phyloP scores from a whole-genome alignment of 176 grass and related monocot genomes.

The Eleusine coracana region DNA sequence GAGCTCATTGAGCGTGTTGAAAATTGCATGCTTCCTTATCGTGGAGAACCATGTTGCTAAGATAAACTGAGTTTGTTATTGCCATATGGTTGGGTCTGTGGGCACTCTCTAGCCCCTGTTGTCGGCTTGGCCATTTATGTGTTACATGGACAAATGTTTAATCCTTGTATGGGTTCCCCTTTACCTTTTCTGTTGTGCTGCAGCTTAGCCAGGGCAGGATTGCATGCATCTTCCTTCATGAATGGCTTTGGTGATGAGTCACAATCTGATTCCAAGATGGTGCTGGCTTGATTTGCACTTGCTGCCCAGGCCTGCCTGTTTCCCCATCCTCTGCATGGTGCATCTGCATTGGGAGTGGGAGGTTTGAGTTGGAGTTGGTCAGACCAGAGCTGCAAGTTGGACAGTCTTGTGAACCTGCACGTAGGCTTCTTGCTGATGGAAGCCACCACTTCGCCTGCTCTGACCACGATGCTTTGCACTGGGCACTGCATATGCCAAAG shows the following conservation, averaged over 20 bases:
- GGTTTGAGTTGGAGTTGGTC: conserved; percentile 32
- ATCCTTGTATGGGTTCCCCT: conserved; percentile 39
- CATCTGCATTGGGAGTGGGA: conserved; percentile 31
- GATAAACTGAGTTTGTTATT: conserved; percentile 40
- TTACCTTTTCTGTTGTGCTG: conserved; percentile 44
- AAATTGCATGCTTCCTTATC: conserved; percentile 54
- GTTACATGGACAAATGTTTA: conserved; percentile 43
- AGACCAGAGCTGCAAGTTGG: conserved; percentile 36
- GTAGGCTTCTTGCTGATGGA: conserved; percentile 48
- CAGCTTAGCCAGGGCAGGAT: conserved; percentile 51
- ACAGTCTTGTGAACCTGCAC: conserved; percentile 43
- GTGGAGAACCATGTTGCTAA: conserved; percentile 37
- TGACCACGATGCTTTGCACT: conserved; percentile 23
- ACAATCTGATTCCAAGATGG: conserved; percentile 42
- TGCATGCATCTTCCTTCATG: conserved; percentile 49
- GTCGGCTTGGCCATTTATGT: conserved; percentile 36
- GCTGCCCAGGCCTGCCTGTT: conserved; percentile 39
- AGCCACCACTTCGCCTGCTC: conserved; percentile 32
- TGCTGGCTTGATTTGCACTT: conserved; percentile 61
- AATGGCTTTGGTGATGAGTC: conserved; percentile 54
- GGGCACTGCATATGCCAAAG: conserved; percentile 21
- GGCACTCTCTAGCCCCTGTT: conserved; percentile 39
- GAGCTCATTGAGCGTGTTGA: conserved; percentile 47
- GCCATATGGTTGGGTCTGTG: conserved; percentile 33
- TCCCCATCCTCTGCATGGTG: conserved; percentile 40